Evolutionary conservation across 805 yeast species (phyloP).

Genomic region (Ogataea pini): DNA sequence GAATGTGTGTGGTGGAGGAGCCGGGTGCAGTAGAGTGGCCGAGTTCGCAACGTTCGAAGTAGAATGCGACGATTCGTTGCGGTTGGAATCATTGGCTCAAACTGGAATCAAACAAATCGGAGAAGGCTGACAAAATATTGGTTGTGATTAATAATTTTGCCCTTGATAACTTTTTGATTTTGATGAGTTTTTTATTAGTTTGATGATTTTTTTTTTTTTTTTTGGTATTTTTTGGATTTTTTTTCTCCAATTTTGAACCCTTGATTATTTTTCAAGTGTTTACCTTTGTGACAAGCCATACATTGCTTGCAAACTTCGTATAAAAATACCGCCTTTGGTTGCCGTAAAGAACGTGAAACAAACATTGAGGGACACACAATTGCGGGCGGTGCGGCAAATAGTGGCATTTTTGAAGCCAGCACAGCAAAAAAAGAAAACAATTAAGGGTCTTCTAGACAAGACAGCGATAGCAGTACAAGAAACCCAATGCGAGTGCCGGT

Average conservation of each 20-base stretch:
- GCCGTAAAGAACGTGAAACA: not conserved
- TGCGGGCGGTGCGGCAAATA: not conserved
- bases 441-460: not conserved
- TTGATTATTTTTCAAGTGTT: not conserved
- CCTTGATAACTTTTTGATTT: not conserved
- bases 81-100: too few relatives aligned
- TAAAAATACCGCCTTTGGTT: too few relatives aligned
- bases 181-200: not conserved
- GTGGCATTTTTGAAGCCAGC: not conserved
- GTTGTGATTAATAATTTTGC: too few relatives aligned
- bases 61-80: too few relatives aligned
- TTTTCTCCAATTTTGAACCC: not conserved
- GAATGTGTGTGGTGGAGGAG: not conserved
- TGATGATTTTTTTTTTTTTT: not conserved
- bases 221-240: not conserved
- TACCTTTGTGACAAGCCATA: not conserved
- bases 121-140: too few relatives aligned
- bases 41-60: too few relatives aligned
- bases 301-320: too few relatives aligned
- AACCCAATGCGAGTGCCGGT: constrained; percentile 5
- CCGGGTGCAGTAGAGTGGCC: not conserved
- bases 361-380: not conserved
- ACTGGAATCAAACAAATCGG: too few relatives aligned
- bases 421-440: not conserved
- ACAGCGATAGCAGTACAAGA: not conserved